Conservation (phyloP, 2,329 filamentous ascomycete genomes). For the Diaporthe ilicicola region DNA sequence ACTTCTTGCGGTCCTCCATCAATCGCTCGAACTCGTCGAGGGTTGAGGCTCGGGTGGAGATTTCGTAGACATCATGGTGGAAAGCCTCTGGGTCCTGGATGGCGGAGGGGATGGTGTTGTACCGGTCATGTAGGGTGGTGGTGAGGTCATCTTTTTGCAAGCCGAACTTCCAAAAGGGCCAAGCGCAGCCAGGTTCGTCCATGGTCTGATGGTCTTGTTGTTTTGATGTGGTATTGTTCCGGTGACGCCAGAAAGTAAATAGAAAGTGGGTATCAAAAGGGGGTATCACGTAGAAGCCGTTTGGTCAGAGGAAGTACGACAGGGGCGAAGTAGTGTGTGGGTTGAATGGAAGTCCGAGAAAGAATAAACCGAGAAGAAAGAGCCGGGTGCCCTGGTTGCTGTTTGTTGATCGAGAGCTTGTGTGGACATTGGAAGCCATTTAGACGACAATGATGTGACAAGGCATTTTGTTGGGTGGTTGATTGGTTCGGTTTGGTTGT, state of each 20-base stretch:
- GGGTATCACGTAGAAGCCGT: slow-evolving; percentile 33
- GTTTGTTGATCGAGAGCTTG: slow-evolving; percentile 36
- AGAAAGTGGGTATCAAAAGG: slow-evolving; percentile 28
- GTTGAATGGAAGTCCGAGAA: slow-evolving; percentile 35
- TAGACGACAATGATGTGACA: slow-evolving; percentile 37
- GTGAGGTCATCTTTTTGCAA: slow-evolving; percentile 67
- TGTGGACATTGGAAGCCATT: slow-evolving; percentile 42
- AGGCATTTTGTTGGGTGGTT: slow-evolving; percentile 23
- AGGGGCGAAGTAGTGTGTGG: slow-evolving; percentile 31
- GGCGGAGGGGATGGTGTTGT: slow-evolving; percentile 65
- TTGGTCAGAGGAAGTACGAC: slow-evolving; percentile 25
- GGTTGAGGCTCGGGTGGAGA: slow-evolving; percentile 60
- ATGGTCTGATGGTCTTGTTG: slow-evolving; percentile 43
- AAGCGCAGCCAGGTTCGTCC: slow-evolving; percentile 62
- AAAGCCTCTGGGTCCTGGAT: slow-evolving; percentile 69
- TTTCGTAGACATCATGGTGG: slow-evolving; percentile 68
- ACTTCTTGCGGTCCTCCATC: slow-evolving; percentile 61
- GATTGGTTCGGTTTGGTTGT: not conserved
- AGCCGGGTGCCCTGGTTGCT: slow-evolving; percentile 34
- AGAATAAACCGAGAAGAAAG: slow-evolving; percentile 38
- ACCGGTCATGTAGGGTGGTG: slow-evolving; percentile 65
- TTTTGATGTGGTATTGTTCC: not conserved
- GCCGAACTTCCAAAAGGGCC: slow-evolving; percentile 71
- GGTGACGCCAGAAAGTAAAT: slow-evolving; percentile 19
- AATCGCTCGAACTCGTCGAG: slow-evolving; percentile 62